Base-by-base conservation (phyloP, 2,329 filamentous ascomycete genomes). In the Apiospora hydei region DNA sequence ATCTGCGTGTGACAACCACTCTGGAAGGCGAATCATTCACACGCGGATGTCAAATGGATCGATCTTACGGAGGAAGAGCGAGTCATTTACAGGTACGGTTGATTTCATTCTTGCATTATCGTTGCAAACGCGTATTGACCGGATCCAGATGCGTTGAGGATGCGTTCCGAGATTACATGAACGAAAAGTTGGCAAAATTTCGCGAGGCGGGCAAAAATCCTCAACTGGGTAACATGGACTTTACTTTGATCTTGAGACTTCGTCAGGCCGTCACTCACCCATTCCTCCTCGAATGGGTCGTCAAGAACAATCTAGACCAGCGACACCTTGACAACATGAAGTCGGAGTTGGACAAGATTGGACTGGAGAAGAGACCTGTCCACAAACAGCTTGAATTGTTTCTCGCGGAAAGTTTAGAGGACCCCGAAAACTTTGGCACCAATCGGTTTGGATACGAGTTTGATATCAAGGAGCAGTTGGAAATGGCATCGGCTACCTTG, bases 81-180 rank as follows among this genome's bases (percentile, higher is more conserved):
- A 21, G 16, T 69, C 47, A 68, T 71, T 1, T 71, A 71, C 41
- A 71, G 70, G 70, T 71, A 61, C 8, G 44, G 5, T 3, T 21
- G 16, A 18, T 21, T 7, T 47, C 7, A 21, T 4, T 7, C 44
- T 21, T 21, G 5, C 3, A n/a, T n/a, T n/a, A n/a, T n/a, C n/a
- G n/a, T n/a, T n/a, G n/a, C n/a, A n/a, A n/a, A n/a, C n/a, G n/a
- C n/a, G 6, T 47, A 21, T 6, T 51, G 46, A 57, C 43, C 21
- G 6, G 6, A 30, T 1, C 4, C 7, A 67, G 61, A 53, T 8
- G 13, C 38, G 30, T 67, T 34, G 46, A 71, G 11, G 6, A 24
- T n/a, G 16, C 11, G 11, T 53, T 34, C 4, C 46, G 46, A 21
- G 44, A 1, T 8, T 4, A 26, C 10, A 18, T 51, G 8, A n/a